Percentiles rank a stretch among this genome's conserved stretches.
Evolutionary conservation across 805 yeast species (phyloP).

Genomic region (Candida ipomoeae): DNA sequence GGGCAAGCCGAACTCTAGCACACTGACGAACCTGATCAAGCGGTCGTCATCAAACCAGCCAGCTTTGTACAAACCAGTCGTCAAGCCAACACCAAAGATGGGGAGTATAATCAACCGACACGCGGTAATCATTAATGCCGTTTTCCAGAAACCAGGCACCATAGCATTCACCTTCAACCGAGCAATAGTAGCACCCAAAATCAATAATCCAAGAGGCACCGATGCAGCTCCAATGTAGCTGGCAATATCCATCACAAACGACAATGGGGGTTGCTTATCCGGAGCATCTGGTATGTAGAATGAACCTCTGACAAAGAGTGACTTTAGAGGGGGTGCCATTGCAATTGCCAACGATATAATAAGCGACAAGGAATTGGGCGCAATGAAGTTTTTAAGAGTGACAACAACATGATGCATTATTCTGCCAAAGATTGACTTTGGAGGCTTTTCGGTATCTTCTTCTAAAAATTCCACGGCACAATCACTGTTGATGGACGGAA

Average conservation of each 20-base stretch:
- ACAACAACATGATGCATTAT: constrained; percentile 1
- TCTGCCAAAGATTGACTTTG: not conserved
- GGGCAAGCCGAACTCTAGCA: constrained; percentile 75
- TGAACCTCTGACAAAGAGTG: constrained; percentile 50
- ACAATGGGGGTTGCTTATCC: constrained; percentile 76
- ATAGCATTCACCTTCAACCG: constrained; percentile 57
- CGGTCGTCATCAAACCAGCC: constrained; percentile 62
- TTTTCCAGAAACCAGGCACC: constrained; percentile 69
- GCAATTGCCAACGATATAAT: constrained; percentile 61
- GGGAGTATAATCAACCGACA: constrained; percentile 69
- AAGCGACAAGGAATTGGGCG: constrained; percentile 74
- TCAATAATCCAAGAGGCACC: constrained; percentile 79
- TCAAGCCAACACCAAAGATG: constrained; percentile 62
- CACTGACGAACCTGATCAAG: constrained; percentile 67
- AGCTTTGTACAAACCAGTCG: constrained; percentile 53
- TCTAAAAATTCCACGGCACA: constrained; percentile 11
- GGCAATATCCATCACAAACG: constrained; percentile 78
- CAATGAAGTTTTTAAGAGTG: constrained; percentile 46
- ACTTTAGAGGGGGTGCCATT: constrained; percentile 70
- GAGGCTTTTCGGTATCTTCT: not conserved
- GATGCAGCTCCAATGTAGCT: constrained; percentile 80
- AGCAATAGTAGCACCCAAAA: constrained; percentile 86
- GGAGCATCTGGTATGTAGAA: constrained; percentile 71
- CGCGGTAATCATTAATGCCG: constrained; percentile 53
- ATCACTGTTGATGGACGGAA: not conserved